phyloP scores from a whole-genome alignment of 176 grass and related monocot species.

The Oryza meridionalis region DNA sequence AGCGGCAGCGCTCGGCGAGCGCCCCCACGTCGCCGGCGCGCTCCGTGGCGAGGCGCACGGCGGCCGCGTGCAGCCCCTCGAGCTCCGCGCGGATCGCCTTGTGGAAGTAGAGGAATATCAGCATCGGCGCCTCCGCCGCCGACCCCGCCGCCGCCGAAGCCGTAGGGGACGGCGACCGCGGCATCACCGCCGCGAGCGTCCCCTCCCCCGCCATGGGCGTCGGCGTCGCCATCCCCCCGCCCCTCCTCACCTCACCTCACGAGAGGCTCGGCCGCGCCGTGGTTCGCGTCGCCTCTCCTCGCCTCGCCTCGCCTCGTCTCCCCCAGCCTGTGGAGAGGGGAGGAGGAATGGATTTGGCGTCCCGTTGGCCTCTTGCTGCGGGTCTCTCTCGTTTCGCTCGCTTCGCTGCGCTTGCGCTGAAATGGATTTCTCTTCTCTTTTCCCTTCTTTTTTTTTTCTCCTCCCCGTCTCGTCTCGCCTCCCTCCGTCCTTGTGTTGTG shows the following conservation, averaged over 20 bases:
- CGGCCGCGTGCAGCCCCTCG: slow-evolving; percentile 69
- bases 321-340: slow-evolving; percentile 53
- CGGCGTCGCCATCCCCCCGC: slow-evolving; percentile 56
- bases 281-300: slow-evolving; percentile 35
- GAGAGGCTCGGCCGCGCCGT: slow-evolving; percentile 35
- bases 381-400: slow-evolving; percentile 46
- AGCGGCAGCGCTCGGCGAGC: slow-evolving; percentile 72
- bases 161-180: slow-evolving; percentile 49
- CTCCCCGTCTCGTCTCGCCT: background rate
- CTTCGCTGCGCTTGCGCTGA: background rate
- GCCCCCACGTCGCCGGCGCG: slow-evolving; percentile 60
- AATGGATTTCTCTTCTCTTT: background rate
- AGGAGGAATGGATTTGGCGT: slow-evolving; percentile 57
- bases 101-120: slow-evolving; percentile 97
- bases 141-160: slow-evolving; percentile 47
- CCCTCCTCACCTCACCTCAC: background rate
- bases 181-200: slow-evolving; percentile 55
- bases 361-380: slow-evolving; percentile 44
- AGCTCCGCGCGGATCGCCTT: slow-evolving; percentile 91
- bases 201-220: slow-evolving; percentile 65
- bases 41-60: slow-evolving; percentile 79
- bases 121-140: slow-evolving; percentile 64
- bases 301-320: slow-evolving; percentile 35
- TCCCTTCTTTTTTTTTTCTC: background rate
- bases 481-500: background rate